Percentiles rank a stretch among this genome's conserved stretches.
These are phyloP conservation scores for Thraustochytrium striatum DNA, from an alignment of 352 stramenopile genomes.

Conservation along the genomic window DNA sequence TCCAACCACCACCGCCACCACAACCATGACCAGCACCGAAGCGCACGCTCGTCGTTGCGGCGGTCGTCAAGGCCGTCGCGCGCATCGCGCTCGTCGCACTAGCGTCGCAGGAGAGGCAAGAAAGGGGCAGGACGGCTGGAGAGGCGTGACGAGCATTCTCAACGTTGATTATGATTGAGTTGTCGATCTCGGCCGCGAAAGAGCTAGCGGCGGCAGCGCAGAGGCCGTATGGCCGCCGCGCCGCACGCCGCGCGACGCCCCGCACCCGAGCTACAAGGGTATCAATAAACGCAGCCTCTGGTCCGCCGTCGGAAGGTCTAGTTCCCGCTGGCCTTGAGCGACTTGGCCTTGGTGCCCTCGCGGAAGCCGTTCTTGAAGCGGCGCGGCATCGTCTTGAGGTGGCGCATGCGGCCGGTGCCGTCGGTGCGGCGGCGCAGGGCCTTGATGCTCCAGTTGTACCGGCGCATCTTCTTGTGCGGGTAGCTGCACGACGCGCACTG, in stretches of 20 bases:
- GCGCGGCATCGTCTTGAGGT: constrained; percentile 96
- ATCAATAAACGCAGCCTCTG: background rate
- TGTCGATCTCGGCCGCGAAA: background rate
- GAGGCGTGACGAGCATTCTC: background rate
- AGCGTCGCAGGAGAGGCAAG: background rate
- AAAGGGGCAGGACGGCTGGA: background rate
- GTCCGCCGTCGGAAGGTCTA: background rate
- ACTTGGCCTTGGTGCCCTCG: constrained; percentile 80
- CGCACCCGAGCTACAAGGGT: background rate
- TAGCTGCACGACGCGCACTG: constrained; percentile 98
- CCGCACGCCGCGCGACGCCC: background rate
- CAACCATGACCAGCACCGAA: background rate
- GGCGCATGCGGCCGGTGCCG: constrained; percentile 93
- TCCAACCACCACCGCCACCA: background rate
- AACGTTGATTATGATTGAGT: background rate
- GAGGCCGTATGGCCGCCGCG: background rate
- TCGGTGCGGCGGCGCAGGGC: constrained; percentile 92
- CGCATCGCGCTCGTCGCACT: background rate
- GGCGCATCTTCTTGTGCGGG: constrained; percentile 55
- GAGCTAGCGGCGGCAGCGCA: background rate
- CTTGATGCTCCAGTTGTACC: constrained; percentile 84
- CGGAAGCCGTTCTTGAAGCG: constrained; percentile 99
- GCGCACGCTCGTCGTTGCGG: background rate
- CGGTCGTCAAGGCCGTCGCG: background rate
- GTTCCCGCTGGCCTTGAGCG: constrained; percentile 24